Evolutionary conservation across 2,329 filamentous ascomycete species (phyloP).

Genomic region (Didymella arachidicola): DNA sequence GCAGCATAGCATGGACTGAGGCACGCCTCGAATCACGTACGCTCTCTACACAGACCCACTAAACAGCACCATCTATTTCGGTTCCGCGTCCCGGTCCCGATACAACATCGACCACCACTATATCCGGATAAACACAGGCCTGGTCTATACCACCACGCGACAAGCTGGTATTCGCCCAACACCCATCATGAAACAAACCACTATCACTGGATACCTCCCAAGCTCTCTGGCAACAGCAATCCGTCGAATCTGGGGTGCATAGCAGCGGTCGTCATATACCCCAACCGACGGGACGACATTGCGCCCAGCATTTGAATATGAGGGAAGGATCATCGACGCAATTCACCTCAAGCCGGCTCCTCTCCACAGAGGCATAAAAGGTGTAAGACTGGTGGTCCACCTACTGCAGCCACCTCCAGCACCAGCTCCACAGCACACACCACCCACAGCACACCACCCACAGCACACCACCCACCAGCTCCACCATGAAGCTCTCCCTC

Average conservation of each 20-base stretch:
- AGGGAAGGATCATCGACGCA: background rate
- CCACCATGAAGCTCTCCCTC: slow-evolving; percentile 43
- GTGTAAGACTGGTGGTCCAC: background rate
- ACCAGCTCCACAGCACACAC: background rate
- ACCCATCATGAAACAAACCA: background rate
- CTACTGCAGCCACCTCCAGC: background rate
- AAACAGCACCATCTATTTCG: background rate
- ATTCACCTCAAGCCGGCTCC: background rate
- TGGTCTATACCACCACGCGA: background rate
- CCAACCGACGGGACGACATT: background rate
- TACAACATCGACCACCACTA: slow-evolving; percentile 1
- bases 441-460: background rate
- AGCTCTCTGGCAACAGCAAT: background rate
- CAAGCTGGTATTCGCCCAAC: slow-evolving; percentile 14
- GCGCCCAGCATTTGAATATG: background rate
- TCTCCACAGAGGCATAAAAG: background rate
- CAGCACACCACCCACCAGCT: background rate
- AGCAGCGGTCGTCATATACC: background rate
- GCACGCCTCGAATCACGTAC: too few relatives aligned
- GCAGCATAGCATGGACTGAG: too few relatives aligned
- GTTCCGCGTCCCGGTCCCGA: slow-evolving; percentile 8
- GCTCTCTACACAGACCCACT: too few relatives aligned
- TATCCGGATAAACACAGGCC: slow-evolving; percentile 16
- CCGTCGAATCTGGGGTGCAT: background rate
- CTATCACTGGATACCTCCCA: background rate